Evolutionary conservation across 345 rosid species (phyloP), one percentile per base, ranked within the genome.

Genomic region (Litchi chinensis): DNA sequence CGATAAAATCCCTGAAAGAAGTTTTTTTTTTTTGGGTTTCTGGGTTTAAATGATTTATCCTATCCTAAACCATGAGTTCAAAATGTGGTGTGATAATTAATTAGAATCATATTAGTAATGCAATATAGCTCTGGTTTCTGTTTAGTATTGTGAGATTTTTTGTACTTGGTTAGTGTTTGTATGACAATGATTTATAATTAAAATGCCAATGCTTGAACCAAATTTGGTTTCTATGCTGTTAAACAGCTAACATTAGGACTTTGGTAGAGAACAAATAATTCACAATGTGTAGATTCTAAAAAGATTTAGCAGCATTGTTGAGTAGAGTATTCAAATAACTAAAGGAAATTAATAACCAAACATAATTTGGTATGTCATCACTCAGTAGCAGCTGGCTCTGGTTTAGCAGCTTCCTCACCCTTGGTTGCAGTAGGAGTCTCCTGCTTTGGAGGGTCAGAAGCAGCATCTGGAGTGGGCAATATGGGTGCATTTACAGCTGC

Each of bases 401-500:
- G 67, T 73, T 76, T 84, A 43, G 77, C 77, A 59, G 82, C 79
- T 43, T 76, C 76, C 69, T 83, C 83, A 60, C 79, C 87, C 65
- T 86, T 91, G 8, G 71, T 80, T 9, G 74, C 83, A 67, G 68
- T 70, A 62, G 80, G 82, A 76, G 71, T 81, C 72, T 80, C 92
- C 32, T 68, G 75, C 65, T 80, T 81, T 0, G 85, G 79, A 32
- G 85, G 76, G 60, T 85, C 91, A 50, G 78, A 76, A 64, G 74
- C 86, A 54, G 26, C 80, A 10, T 78, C 85, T 82, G 85, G 87
- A 26, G 86, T 80, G 48, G 89, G 88, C 10, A 87, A 78, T 2
- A 79, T 79, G 19, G 81, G 82, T 48, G 77, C 77, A 67, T 76
- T 85, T 71, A 22, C 77, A 6, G 50, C 84, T 21, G 76, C 37